Evolutionary conservation across 768 basidiomycete species (phyloP).

Genomic region (Leccinum aurantiacum): DNA sequence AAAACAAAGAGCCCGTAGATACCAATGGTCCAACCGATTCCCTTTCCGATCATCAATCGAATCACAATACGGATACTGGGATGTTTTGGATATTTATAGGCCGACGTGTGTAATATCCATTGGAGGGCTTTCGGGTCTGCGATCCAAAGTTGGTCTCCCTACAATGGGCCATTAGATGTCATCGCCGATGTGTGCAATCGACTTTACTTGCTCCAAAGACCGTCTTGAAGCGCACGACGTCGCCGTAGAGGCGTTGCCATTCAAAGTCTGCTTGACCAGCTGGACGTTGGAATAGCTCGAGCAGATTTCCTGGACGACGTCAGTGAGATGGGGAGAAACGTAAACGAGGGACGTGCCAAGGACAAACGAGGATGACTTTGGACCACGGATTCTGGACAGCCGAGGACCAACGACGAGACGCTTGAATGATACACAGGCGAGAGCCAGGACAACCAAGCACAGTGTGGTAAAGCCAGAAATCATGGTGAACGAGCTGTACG

Average conservation of each 20-base stretch:
- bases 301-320: slow-evolving; percentile 27
- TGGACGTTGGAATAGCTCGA: slow-evolving; percentile 30
- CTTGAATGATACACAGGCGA: slow-evolving; percentile 4
- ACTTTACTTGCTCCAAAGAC: slow-evolving; percentile 24
- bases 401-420: not conserved
- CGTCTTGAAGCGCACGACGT: slow-evolving; percentile 30
- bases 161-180: not conserved
- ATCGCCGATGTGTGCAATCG: not conserved
- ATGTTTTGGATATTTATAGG: slow-evolving; percentile 44
- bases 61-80: slow-evolving; percentile 20
- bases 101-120: slow-evolving; percentile 41
- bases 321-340: slow-evolving; percentile 5
- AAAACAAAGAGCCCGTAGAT: not conserved
- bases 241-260: slow-evolving; percentile 33
- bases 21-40: not conserved
- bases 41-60: not conserved
- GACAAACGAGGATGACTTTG: slow-evolving; percentile 26
- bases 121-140: slow-evolving; percentile 48
- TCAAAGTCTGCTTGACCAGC: slow-evolving; percentile 29
- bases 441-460: slow-evolving; percentile 8
- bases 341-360: slow-evolving; percentile 6
- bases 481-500: slow-evolving; percentile 13
- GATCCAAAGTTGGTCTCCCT: slow-evolving; percentile 47
- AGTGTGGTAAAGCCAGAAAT: not conserved
- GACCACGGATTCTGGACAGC: slow-evolving; percentile 20